phyloP scores from a whole-genome alignment of 805 yeast genomes.

The Pichia thaimueangensis region DNA sequence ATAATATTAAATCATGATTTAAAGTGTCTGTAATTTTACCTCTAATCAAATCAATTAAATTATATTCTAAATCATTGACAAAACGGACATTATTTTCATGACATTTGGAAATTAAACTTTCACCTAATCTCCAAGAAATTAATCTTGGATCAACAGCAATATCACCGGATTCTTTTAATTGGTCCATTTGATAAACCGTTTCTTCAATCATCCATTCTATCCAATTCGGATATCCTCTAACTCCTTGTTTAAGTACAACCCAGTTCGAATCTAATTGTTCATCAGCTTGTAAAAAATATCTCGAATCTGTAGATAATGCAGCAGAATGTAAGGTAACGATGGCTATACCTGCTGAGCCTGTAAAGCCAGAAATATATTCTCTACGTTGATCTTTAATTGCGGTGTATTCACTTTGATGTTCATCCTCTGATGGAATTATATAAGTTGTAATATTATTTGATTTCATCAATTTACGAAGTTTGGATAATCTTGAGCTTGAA shows the following conservation, averaged over 20 bases:
- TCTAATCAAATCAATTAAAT: conserved; percentile 65
- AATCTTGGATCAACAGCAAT: conserved; percentile 83
- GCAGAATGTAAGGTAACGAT: conserved; percentile 67
- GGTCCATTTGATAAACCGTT: conserved; percentile 25
- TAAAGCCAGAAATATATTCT: conserved; percentile 77
- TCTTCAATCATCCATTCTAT: conserved; percentile 64
- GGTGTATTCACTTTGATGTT: conserved; percentile 89
- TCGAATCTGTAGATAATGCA: conserved; percentile 85
- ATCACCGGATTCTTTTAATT: conserved; percentile 22
- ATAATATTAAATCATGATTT: conserved; percentile 26
- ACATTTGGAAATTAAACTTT: conserved; percentile 31
- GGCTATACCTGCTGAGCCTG: conserved; percentile 92
- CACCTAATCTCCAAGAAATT: conserved; percentile 46
- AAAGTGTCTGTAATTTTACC: conserved; percentile 15
- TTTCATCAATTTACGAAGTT: conserved; percentile 40
- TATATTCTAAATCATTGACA: conserved; percentile 44
- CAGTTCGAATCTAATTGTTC: conserved; percentile 76
- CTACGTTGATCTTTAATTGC: conserved; percentile 76
- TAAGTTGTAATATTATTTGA: conserved; percentile 32
- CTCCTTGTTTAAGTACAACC: conserved; percentile 75
- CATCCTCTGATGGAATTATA: conserved; percentile 72
- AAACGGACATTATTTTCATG: conserved; percentile 37
- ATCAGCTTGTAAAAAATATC: conserved; percentile 88
- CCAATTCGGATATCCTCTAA: conserved; percentile 59
- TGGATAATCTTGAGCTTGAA: conserved; percentile 32